Evolutionary conservation across 1,284 basidiomycete genomes (phyloP).

Genomic region (Lentinula novae-zelandiae): DNA sequence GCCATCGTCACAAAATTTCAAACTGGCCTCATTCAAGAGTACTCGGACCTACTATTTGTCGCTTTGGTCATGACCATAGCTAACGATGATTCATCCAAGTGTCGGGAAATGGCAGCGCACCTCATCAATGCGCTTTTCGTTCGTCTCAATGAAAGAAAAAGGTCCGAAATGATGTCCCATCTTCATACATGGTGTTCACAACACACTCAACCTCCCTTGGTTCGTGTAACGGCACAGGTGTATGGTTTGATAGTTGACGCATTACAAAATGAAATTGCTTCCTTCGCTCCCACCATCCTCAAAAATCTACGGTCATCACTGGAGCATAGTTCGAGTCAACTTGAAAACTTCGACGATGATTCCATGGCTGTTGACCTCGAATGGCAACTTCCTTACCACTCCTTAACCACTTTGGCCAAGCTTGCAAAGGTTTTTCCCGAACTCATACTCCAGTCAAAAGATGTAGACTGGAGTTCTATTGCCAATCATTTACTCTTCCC

Average conservation of each 20-base stretch:
- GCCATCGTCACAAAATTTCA: slow-evolving; percentile 89
- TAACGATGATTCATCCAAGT: slow-evolving; percentile 90
- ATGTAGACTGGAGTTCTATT: slow-evolving; percentile 64
- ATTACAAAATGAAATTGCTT: slow-evolving; percentile 43
- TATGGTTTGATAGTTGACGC: slow-evolving; percentile 78
- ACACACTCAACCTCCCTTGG: slow-evolving; percentile 54
- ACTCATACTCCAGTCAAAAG: slow-evolving; percentile 33
- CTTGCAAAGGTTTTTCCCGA: slow-evolving; percentile 58
- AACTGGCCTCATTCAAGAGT: slow-evolving; percentile 70
- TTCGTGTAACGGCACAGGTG: slow-evolving; percentile 76
- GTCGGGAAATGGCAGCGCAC: slow-evolving; percentile 82
- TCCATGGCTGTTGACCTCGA: slow-evolving; percentile 55
- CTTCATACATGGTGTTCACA: slow-evolving; percentile 82
- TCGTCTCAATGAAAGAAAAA: slow-evolving; percentile 62
- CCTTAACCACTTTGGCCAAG: slow-evolving; percentile 66
- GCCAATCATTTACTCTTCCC: slow-evolving; percentile 79
- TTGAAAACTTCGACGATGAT: slow-evolving; percentile 34
- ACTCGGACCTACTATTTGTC: slow-evolving; percentile 89
- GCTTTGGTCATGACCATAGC: slow-evolving; percentile 90
- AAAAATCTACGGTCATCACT: slow-evolving; percentile 57
- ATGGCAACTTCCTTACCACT: slow-evolving; percentile 87
- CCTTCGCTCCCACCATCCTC: slow-evolving; percentile 54
- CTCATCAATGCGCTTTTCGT: slow-evolving; percentile 77
- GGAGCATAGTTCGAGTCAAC: slow-evolving; percentile 38
- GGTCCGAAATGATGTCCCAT: slow-evolving; percentile 63